Percentiles rank a stretch among this genome's conserved stretches.
These are phyloP conservation scores for Dalbergia oliveri DNA, from an alignment of 306 rosid genomes.

Conservation along the genomic window DNA sequence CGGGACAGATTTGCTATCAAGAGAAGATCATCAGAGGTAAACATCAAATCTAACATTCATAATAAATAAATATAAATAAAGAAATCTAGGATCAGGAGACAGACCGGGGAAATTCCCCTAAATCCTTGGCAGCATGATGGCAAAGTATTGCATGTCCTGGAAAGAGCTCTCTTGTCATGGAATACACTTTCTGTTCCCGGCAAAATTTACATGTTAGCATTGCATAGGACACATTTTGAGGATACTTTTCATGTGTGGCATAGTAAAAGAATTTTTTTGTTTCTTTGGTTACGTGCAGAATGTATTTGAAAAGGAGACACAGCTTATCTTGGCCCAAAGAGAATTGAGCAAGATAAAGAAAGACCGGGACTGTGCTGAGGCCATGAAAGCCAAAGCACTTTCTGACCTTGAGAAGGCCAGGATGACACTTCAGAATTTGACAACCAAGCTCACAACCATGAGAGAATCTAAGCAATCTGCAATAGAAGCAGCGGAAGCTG, in stretches of 20 bases:
- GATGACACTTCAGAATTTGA: slow-evolving; percentile 60
- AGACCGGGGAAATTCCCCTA: too few relatives aligned
- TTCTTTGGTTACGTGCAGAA: slow-evolving; percentile 50
- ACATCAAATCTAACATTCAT: slow-evolving; percentile 16
- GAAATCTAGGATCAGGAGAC: background rate
- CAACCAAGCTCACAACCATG: slow-evolving; percentile 57
- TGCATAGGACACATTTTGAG: slow-evolving; percentile 15
- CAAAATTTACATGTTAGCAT: background rate
- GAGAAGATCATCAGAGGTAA: slow-evolving; percentile 75
- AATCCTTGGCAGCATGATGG: background rate
- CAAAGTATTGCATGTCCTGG: background rate
- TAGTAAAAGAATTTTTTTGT: slow-evolving; percentile 15
- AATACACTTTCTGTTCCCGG: background rate
- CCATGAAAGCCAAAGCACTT: slow-evolving; percentile 58
- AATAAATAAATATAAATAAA: background rate
- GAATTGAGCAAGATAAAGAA: slow-evolving; percentile 66
- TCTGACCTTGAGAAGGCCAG: slow-evolving; percentile 76
- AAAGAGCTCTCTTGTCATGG: background rate
- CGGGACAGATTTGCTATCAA: slow-evolving; percentile 56
- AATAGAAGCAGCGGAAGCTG: slow-evolving; percentile 61
- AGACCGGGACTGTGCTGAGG: slow-evolving; percentile 56
- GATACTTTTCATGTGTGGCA: slow-evolving; percentile 30
- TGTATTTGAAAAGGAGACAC: slow-evolving; percentile 80
- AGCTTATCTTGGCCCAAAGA: slow-evolving; percentile 70
- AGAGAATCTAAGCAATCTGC: slow-evolving; percentile 68